phyloP scores from a whole-genome alignment of 495 filamentous ascomycete species.

The Penicillium egyptiacum region DNA sequence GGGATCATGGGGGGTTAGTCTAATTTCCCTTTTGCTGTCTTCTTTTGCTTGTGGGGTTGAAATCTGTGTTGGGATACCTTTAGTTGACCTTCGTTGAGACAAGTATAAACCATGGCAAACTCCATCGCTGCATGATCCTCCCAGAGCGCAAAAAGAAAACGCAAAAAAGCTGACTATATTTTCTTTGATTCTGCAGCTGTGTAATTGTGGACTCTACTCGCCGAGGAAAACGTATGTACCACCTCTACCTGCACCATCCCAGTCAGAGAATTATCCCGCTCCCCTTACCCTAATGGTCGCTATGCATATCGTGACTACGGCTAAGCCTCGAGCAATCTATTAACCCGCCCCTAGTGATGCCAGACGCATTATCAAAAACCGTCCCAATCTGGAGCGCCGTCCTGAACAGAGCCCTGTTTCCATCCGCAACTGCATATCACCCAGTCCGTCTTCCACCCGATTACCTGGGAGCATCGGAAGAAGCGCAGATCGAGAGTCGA shows the following conservation, averaged over 20 bases:
- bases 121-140: background rate
- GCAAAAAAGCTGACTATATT: slow-evolving; percentile 8
- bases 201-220: slow-evolving; percentile 96
- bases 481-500: slow-evolving; percentile 69
- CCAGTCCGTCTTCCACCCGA: slow-evolving; percentile 63
- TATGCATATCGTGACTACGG: slow-evolving; percentile 8
- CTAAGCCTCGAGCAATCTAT: slow-evolving; percentile 10
- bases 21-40: slow-evolving; percentile 12
- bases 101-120: background rate
- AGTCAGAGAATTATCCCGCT: background rate
- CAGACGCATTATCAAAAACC: slow-evolving; percentile 90
- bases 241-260: background rate
- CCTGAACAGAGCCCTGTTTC: slow-evolving; percentile 78
- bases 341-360: slow-evolving; percentile 59
- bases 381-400: slow-evolving; percentile 91
- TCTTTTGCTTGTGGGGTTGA: background rate
- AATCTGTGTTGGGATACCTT: background rate
- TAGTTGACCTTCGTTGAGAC: background rate
- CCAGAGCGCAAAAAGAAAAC: background rate
- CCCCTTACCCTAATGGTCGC: background rate
- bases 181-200: slow-evolving; percentile 52
- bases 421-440: slow-evolving; percentile 47
- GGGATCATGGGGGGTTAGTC: slow-evolving; percentile 64
- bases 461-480: slow-evolving; percentile 69
- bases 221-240: slow-evolving; percentile 72